A percentile compares a stretch with the other conserved stretches of the same genome.
phyloP scores from a whole-genome alignment of 805 yeast species.

The Clavispora carvajalis region DNA sequence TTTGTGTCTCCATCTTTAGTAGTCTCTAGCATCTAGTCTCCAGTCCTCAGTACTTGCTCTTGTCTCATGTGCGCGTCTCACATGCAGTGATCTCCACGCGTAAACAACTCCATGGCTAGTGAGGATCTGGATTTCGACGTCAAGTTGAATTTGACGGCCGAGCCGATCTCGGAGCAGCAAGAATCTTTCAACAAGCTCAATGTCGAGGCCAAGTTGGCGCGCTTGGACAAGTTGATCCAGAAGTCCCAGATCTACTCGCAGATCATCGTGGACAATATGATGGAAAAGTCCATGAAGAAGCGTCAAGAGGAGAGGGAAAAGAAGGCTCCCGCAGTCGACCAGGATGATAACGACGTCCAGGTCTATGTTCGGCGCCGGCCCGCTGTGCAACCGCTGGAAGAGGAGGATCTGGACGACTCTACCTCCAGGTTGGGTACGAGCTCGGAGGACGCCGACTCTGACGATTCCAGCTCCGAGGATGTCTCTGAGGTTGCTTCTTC shows the following conservation, averaged over 20 bases:
- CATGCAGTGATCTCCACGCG: not conserved
- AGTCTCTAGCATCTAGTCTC: no score
- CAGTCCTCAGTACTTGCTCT: no score
- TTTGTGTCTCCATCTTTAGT: no score
- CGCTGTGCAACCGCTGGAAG: not conserved
- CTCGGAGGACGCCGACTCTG: not conserved
- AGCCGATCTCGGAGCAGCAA: slow-evolving; percentile 23
- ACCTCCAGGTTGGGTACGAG: not conserved
- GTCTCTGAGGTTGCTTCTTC: not conserved
- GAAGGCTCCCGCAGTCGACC: not conserved
- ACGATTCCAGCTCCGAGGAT: not conserved
- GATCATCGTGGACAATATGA: slow-evolving; percentile 75
- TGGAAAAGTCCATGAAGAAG: slow-evolving; percentile 41
- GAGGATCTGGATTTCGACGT: not conserved
- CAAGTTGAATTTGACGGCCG: not conserved
- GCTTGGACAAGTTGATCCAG: slow-evolving; percentile 72
- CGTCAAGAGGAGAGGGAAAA: slow-evolving; percentile 11
- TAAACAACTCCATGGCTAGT: not conserved
- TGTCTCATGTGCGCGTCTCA: not conserved
- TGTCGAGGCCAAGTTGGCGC: slow-evolving; percentile 54
- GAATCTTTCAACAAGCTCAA: slow-evolving; percentile 40
- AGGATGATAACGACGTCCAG: slow-evolving; percentile 11
- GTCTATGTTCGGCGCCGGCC: not conserved
- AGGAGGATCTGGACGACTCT: not conserved
- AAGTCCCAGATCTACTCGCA: slow-evolving; percentile 84